Evolutionary conservation across 148 eudicot genomes (phyloP).

Genomic region (Agrostemma githago): DNA sequence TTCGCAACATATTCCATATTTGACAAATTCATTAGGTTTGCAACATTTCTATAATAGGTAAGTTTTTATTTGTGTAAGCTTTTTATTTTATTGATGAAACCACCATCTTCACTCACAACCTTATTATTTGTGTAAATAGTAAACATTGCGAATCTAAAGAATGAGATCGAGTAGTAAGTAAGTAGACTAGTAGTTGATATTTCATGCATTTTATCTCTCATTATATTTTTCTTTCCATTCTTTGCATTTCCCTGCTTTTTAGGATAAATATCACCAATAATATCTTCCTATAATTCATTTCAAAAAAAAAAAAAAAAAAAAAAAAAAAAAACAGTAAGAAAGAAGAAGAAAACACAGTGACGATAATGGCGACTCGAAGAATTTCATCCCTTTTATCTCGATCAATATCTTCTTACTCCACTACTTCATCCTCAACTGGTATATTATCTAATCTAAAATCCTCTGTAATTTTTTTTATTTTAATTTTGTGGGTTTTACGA

Average conservation of each 20-base stretch:
- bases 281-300: background rate
- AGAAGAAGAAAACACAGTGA: too few relatives aligned
- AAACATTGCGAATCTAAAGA: too few relatives aligned
- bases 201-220: constrained; percentile 19
- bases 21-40: too few relatives aligned
- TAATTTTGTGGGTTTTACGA: background rate
- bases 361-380: constrained; percentile 26
- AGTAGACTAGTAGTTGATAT: background rate
- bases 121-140: too few relatives aligned
- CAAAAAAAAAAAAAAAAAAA: background rate
- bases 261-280: background rate
- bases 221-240: background rate
- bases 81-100: too few relatives aligned
- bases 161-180: too few relatives aligned
- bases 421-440: constrained; percentile 21
- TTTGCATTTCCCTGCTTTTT: constrained; percentile 6
- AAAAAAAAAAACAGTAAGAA: background rate
- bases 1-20: too few relatives aligned
- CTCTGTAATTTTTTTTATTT: background rate
- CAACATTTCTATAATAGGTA: too few relatives aligned
- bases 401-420: constrained; percentile 19
- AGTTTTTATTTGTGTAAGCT: too few relatives aligned
- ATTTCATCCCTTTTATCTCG: constrained; percentile 28
- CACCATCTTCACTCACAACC: too few relatives aligned
- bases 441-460: constrained; percentile 2